Base-by-base conservation (phyloP, 208 protist species). In the Trypanosoma congolense region DNA sequence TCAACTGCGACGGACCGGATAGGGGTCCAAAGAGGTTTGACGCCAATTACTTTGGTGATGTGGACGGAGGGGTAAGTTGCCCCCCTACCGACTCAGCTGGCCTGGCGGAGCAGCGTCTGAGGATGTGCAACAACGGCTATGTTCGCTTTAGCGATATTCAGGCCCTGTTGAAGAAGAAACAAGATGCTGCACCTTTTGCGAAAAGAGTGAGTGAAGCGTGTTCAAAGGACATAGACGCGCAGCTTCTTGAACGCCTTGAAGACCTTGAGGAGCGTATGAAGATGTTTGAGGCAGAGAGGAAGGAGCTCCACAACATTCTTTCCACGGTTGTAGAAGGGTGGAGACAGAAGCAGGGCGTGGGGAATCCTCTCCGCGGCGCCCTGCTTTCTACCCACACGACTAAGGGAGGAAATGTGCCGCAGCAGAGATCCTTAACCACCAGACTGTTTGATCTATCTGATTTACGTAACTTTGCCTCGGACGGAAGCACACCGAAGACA, bases 241-340 rank as follows among this genome's bases (percentile, higher is more conserved):
- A 65, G 1, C 55, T 88, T 10, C 46, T 70, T n/a, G 64, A 73
- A 36, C 76, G 77, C 21, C 75, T 70, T 33, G 70, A 61, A n/a
- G 70, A 90, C 16, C 40, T 93, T 0, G 80, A 90, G 55, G 86
- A 93, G 59, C 75, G 86, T 3, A 61, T 87, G 44, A 66, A 77
- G n/a, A 76, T 77, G 33, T 84, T 80, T 19, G 86, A 93, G 45
- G 70, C 83, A 0, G 86, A 93, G 47, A 58, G 82, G 21, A 61
- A 69, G 18, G 86, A 90, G 48, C 81, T 90, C 58, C 76, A 82
- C 45, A 56, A 65, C 30, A 68, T 71, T 44, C 35, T 92, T 29
- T 64, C 73, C 9, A 61, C 81, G 0, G 31, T 67, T 19, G 46
- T 87, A 4, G 69, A 84, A 30, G 61, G 47, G 10, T 61, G 51